Conservation (phyloP, 306 rosid genomes). For the Vachellia collinsii region DNA sequence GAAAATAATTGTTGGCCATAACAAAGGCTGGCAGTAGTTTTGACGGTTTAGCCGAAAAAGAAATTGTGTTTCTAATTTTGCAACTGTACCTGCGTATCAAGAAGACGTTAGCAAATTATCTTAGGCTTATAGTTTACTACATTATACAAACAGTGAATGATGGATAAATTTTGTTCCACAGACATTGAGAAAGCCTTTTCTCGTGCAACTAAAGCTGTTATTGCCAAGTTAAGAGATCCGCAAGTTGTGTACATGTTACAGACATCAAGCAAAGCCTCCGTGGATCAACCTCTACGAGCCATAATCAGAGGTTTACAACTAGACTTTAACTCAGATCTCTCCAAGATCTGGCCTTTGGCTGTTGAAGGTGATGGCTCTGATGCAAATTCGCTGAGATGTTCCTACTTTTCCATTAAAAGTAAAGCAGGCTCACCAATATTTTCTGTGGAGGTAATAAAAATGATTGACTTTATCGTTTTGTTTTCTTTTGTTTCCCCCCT, state of each 20-base stretch:
- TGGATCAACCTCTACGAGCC: conserved; percentile 60
- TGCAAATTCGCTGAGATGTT: conserved; percentile 55
- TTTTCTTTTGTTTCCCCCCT: background rate
- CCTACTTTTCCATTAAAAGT: conserved; percentile 55
- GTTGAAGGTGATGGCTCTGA: conserved; percentile 45
- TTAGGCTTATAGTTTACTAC: conserved; percentile 20
- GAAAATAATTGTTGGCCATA: background rate
- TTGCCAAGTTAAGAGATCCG: conserved; percentile 71
- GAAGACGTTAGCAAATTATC: background rate
- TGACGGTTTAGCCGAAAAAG: background rate
- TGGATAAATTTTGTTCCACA: conserved; percentile 42
- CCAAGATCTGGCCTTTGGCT: conserved; percentile 45
- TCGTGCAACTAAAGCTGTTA: conserved; percentile 59
- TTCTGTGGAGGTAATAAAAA: conserved; percentile 65
- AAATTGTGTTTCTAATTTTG: background rate
- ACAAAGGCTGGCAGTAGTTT: conserved; percentile 11
- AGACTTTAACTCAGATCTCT: conserved; percentile 57
- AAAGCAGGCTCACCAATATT: conserved; percentile 40
- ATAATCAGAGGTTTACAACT: conserved; percentile 64
- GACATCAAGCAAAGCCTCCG: conserved; percentile 42
- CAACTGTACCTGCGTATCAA: background rate
- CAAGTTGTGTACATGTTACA: conserved; percentile 63
- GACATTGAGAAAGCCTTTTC: conserved; percentile 62
- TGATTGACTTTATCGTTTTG: conserved; percentile 12
- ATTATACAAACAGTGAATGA: conserved; percentile 27